Conservation (phyloP, 768 basidiomycete genomes). For the Auricularia sp. region DNA sequence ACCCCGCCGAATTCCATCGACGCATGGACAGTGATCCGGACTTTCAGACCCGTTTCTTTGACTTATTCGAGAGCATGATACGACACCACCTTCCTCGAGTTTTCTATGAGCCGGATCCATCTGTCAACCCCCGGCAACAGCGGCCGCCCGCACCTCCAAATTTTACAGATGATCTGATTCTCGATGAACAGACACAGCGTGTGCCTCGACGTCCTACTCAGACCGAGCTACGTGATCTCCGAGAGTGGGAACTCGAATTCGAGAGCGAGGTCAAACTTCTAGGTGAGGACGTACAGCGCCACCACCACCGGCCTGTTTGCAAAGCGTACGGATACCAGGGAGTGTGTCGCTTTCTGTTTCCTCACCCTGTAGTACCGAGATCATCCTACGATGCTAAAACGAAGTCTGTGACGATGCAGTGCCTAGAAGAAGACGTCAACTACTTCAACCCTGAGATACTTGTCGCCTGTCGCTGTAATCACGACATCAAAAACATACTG, state of each 20-base stretch:
- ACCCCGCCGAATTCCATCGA: too few species aligned
- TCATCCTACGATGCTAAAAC: too few species aligned
- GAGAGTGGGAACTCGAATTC: slow-evolving; percentile 11
- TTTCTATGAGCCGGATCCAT: slow-evolving; percentile 11
- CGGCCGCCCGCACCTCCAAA: slow-evolving; percentile 14
- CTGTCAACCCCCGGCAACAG: slow-evolving; percentile 15
- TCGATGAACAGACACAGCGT: too few species aligned
- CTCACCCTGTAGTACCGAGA: too few species aligned
- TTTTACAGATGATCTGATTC: too few species aligned
- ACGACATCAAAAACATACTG: slow-evolving; percentile 4
- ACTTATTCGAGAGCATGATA: slow-evolving; percentile 25
- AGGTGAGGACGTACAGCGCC: slow-evolving; percentile 16
- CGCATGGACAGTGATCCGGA: slow-evolving; percentile 3
- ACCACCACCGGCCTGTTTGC: slow-evolving; percentile 15
- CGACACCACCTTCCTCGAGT: slow-evolving; percentile 20
- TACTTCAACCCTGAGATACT: too few species aligned
- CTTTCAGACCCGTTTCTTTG: slow-evolving; percentile 17
- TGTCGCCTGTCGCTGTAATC: too few species aligned
- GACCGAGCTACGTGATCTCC: background rate
- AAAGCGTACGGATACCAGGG: too few species aligned
- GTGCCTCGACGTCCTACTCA: too few species aligned
- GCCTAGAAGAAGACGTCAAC: too few species aligned
- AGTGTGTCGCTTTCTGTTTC: too few species aligned
- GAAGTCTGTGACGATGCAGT: too few species aligned
- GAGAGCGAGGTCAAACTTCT: slow-evolving; percentile 12